These are phyloP conservation scores for Lachancea sp. DNA, from an alignment of 805 yeast species.

Conservation along the genomic window DNA sequence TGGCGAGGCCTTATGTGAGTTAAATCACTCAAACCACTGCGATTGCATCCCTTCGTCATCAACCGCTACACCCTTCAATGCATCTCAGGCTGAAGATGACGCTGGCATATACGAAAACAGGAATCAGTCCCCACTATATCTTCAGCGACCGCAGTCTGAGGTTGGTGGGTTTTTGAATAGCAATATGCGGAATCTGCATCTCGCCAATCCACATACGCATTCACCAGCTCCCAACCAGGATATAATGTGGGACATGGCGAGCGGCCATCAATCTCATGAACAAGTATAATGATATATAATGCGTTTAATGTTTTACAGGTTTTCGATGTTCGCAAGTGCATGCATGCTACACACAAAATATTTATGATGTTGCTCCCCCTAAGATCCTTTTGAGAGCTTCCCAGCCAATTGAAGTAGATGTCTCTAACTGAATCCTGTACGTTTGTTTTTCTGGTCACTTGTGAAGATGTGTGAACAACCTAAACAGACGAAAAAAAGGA, in stretches of 20 bases:
- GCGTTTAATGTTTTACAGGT: neutral
- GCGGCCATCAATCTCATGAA: conserved; percentile 5
- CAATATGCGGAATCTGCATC: conserved; percentile 2
- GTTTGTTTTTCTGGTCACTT: conserved; percentile 33
- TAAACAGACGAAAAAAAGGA: conserved; percentile 84
- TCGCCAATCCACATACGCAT: conserved; percentile 2
- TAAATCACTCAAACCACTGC: conserved; percentile 3
- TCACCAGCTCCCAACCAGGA: neutral
- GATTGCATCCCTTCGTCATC: conserved; percentile 2
- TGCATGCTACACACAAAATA: neutral
- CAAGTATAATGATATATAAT: conserved; percentile 4
- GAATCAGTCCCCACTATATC: neutral
- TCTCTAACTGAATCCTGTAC: conserved; percentile 27
- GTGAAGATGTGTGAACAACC: conserved; percentile 68
- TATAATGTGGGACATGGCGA: neutral
- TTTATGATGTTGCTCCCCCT: too few relatives aligned
- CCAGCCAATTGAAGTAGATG: neutral
- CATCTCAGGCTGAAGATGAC: neutral
- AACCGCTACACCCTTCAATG: neutral
- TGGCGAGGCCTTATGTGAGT: conserved; percentile 1
- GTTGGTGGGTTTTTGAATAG: neutral
- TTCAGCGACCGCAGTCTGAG: neutral
- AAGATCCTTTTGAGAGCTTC: neutral
- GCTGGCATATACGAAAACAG: neutral
- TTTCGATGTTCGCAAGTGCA: neutral